These are phyloP conservation scores for Tetrahymena malaccensis DNA, from an alignment of 73 alveolate species.

Conservation along the genomic window DNA sequence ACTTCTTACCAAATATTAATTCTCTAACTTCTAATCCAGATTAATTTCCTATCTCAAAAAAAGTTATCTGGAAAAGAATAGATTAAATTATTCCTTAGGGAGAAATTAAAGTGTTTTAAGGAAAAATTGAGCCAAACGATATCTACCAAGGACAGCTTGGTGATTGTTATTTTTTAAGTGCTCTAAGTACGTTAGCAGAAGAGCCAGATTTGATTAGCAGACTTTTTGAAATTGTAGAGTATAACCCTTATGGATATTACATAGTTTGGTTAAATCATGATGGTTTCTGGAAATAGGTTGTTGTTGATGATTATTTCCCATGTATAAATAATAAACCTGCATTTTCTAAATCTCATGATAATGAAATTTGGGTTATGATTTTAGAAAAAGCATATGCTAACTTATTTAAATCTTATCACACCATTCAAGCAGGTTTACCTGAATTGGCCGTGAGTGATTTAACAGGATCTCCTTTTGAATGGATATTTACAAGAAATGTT, in stretches of 20 bases:
- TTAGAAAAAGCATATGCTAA: slow-evolving; percentile 89
- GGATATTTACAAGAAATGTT: slow-evolving; percentile 43
- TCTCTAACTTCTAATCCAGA: background rate
- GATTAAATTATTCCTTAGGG: slow-evolving; percentile 39
- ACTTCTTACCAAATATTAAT: background rate
- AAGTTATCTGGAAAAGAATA: slow-evolving; percentile 48
- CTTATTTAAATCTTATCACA: slow-evolving; percentile 65
- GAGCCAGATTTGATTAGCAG: slow-evolving; percentile 54
- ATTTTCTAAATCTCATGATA: slow-evolving; percentile 65
- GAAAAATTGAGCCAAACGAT: slow-evolving; percentile 57
- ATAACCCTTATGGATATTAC: background rate
- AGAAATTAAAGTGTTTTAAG: slow-evolving; percentile 27
- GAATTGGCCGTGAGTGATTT: slow-evolving; percentile 71
- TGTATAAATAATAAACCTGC: slow-evolving; percentile 59
- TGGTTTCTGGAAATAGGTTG: slow-evolving; percentile 57
- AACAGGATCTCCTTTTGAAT: slow-evolving; percentile 77
- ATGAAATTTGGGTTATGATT: slow-evolving; percentile 77
- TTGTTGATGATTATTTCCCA: slow-evolving; percentile 68
- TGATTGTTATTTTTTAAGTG: slow-evolving; percentile 72
- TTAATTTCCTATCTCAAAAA: background rate
- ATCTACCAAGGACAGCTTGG: slow-evolving; percentile 68
- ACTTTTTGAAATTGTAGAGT: slow-evolving; percentile 53
- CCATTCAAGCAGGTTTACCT: slow-evolving; percentile 73
- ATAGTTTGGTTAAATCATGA: slow-evolving; percentile 32
- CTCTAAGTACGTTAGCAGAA: slow-evolving; percentile 76